phyloP scores from a whole-genome alignment of 2,329 filamentous ascomycete genomes.

The Hypoxylon sp. region DNA sequence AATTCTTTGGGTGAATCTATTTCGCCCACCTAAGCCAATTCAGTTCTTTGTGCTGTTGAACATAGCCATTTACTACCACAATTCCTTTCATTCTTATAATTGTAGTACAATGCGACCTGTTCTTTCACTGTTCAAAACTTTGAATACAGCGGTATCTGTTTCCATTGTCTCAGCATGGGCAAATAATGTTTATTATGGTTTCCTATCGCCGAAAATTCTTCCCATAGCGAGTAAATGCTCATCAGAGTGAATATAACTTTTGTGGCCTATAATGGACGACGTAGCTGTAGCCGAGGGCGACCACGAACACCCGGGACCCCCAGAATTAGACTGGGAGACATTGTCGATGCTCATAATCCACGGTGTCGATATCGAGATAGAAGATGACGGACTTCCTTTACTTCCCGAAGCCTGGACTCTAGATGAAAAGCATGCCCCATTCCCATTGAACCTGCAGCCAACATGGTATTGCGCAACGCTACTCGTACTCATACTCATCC shows the following conservation, averaged over 20 bases:
- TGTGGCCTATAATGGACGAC: neutral
- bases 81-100: constrained; percentile 14
- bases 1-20: no score
- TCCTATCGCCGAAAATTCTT: neutral
- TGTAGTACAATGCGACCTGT: neutral
- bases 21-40: no score
- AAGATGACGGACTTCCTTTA: neutral
- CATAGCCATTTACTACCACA: neutral
- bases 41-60: neutral
- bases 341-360: constrained; percentile 43
- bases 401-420: constrained; percentile 13
- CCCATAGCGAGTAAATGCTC: neutral
- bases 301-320: neutral
- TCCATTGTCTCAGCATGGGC: constrained; percentile 22
- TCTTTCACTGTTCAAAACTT: constrained; percentile 27
- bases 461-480: constrained; percentile 40
- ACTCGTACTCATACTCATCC: constrained; percentile 30
- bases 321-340: constrained; percentile 19
- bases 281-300: no score
- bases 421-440: constrained; percentile 34
- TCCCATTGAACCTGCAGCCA: constrained; percentile 42
- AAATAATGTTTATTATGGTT: neutral
- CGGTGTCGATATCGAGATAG: constrained; percentile 26
- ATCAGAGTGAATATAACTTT: neutral
- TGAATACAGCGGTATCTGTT: neutral